Base-by-base conservation (phyloP, 1,284 basidiomycete species). In the Marasmius oreades region DNA sequence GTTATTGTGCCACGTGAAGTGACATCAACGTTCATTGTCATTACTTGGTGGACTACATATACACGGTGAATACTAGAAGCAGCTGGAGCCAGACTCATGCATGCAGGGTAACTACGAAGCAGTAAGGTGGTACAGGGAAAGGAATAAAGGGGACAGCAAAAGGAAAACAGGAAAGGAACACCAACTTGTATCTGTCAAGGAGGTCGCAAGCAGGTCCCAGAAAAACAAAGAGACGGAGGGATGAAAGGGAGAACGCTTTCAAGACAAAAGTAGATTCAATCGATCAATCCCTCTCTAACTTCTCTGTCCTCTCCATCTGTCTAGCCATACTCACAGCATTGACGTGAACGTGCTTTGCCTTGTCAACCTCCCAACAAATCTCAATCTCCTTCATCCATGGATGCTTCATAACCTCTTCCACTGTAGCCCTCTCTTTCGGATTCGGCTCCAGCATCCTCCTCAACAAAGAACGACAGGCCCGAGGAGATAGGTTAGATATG, bases 371-470 rank as follows among this genome's bases (percentile, higher is more conserved):
- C 69, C 88, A 80, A 68, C 90, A 92, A 16, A 92, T 81, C 70
- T 93, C 86, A 61, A 97, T 88, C 18, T 77, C 70, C 70, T 81
- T 71, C 58, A 98, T 74, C 95, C 95, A 99, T 51, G 86, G 69
- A 67, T 98, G 88, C 64, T 81, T 80, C 58, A 96, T 76, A 51
- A 92, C 83, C 52, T 95, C 92, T 62, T 98, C 95, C 63, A 96
- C 91, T 52, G 83, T 76, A 63, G 78, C 80, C 23, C 96, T 79
- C 44, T 79, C 74, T 74, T 92, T 90, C 16, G 95, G 94, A 68
- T 98, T 90, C 1, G 96, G 96, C 67, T 97, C 93, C 51, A 99
- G 82, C 95, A 99, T 99, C 77, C 88, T 88, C 66, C 95, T 87
- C 60, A 99, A 82, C 61, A 98, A 73, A 37, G 83, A 80, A 28